Percentiles rank a stretch among this genome's conserved stretches.
Evolutionary conservation across 1,284 basidiomycete genomes (phyloP).

Genomic region (Trichosporon faecale): DNA sequence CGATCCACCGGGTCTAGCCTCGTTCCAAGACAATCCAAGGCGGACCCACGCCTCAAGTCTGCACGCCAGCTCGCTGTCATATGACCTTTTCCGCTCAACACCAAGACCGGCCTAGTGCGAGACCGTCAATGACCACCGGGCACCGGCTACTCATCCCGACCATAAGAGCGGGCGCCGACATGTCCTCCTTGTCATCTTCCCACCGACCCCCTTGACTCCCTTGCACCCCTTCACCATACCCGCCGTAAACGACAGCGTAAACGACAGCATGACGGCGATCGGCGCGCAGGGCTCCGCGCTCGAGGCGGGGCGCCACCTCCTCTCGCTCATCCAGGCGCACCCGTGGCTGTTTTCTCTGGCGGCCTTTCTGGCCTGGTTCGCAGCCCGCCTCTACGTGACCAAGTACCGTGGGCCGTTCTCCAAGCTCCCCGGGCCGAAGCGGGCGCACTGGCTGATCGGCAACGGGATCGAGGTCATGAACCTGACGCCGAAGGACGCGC

Average conservation of each 20-base stretch:
- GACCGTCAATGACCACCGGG: neutral
- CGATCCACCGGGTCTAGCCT: neutral
- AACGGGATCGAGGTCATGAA: neutral
- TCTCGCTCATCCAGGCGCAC: neutral
- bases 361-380: neutral
- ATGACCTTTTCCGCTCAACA: neutral
- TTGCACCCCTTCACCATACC: neutral
- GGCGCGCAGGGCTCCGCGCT: neutral
- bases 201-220: neutral
- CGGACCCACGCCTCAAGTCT: neutral
- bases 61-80: neutral
- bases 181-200: neutral
- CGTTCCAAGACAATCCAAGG: neutral
- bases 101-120: neutral
- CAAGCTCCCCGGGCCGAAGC: neutral
- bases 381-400: neutral
- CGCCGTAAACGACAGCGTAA: neutral
- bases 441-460: neutral
- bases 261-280: neutral
- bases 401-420: neutral
- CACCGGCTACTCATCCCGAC: neutral
- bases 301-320: neutral
- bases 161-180: neutral
- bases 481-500: conserved; percentile 9
- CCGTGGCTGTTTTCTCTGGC: neutral